A percentile compares a stretch with the other conserved stretches of the same genome.
Conservation (phyloP, 2,329 filamentous ascomycete species). For the Rhytidhysteron rufulum region DNA sequence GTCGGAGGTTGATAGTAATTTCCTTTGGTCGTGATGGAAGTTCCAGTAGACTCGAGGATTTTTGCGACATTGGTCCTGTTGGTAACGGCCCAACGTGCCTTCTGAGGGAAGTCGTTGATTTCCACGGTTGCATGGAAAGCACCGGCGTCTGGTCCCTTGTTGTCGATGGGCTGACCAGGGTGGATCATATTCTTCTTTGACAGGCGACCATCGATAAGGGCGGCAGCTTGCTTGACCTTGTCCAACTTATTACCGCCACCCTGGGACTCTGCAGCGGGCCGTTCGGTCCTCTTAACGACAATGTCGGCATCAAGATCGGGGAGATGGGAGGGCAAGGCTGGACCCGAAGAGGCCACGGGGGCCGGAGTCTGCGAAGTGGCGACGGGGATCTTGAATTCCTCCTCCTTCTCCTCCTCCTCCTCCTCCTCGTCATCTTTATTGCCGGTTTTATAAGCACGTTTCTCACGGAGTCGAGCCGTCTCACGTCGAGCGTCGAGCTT, state of each 20-base stretch:
- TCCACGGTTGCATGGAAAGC: slow-evolving; percentile 95
- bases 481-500: slow-evolving; percentile 88
- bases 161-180: slow-evolving; percentile 91
- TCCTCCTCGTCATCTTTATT: slow-evolving; percentile 78
- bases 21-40: slow-evolving; percentile 96
- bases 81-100: slow-evolving; percentile 96
- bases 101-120: slow-evolving; percentile 99
- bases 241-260: slow-evolving; percentile 62
- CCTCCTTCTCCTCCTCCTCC: slow-evolving; percentile 58
- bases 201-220: slow-evolving; percentile 84
- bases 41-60: slow-evolving; percentile 90
- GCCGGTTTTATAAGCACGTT: slow-evolving; percentile 74
- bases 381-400: slow-evolving; percentile 55
- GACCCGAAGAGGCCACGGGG: slow-evolving; percentile 15
- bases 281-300: slow-evolving; percentile 68
- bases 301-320: slow-evolving; percentile 63
- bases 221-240: slow-evolving; percentile 85
- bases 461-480: slow-evolving; percentile 75
- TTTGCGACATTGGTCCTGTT: slow-evolving; percentile 98
- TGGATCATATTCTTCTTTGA: slow-evolving; percentile 86
- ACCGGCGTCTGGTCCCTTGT: slow-evolving; percentile 95
- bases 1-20: slow-evolving; percentile 83
- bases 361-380: slow-evolving; percentile 33
- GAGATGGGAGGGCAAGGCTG: slow-evolving; percentile 13
- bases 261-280: slow-evolving; percentile 41